A percentile compares a stretch with the other conserved stretches of the same genome.
These are phyloP conservation scores for Globisporangium barbulae DNA, from an alignment of 352 stramenopile genomes.

Conservation along the genomic window DNA sequence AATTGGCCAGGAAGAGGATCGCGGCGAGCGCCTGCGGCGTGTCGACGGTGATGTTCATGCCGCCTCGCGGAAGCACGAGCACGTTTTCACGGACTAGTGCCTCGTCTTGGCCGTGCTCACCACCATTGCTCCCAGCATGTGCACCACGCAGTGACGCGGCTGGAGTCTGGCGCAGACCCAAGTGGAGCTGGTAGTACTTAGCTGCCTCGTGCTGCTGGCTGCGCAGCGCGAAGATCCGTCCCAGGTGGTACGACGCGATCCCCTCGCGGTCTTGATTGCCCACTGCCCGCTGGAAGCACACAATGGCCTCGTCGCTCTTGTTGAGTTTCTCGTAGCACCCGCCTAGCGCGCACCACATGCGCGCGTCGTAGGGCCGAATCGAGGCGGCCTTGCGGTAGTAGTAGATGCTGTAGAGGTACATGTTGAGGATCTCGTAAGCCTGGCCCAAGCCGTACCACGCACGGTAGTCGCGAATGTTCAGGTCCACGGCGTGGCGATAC, in stretches of 20 bases:
- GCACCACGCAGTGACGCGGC: background rate
- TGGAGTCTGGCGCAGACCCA: slow-evolving; percentile 40
- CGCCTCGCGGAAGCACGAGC: slow-evolving; percentile 14
- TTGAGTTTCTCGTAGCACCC: slow-evolving; percentile 77
- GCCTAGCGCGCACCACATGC: slow-evolving; percentile 98
- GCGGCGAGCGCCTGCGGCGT: slow-evolving; percentile 57
- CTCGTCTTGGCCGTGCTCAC: background rate
- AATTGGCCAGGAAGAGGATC: slow-evolving; percentile 79
- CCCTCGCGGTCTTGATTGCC: slow-evolving; percentile 75
- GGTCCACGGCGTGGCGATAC: slow-evolving; percentile 92
- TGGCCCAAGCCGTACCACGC: slow-evolving; percentile 98
- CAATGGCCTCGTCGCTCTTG: slow-evolving; percentile 66
- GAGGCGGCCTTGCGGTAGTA: slow-evolving; percentile 97
- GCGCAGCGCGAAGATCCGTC: slow-evolving; percentile 47
- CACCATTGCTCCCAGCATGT: background rate
- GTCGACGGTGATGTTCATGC: slow-evolving; percentile 50
- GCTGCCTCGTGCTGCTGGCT: slow-evolving; percentile 54
- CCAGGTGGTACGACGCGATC: slow-evolving; percentile 70
- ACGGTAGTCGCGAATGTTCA: slow-evolving; percentile 94
- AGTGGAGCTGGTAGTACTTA: slow-evolving; percentile 72
- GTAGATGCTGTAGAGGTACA: slow-evolving; percentile 98
- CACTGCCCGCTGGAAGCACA: slow-evolving; percentile 73
- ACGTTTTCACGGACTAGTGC: slow-evolving; percentile 8
- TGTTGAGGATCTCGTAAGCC: slow-evolving; percentile 98
- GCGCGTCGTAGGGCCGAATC: slow-evolving; percentile 94